Conservation (phyloP, 192 early-diverging fungal species). For the Pilaira anomala region DNA sequence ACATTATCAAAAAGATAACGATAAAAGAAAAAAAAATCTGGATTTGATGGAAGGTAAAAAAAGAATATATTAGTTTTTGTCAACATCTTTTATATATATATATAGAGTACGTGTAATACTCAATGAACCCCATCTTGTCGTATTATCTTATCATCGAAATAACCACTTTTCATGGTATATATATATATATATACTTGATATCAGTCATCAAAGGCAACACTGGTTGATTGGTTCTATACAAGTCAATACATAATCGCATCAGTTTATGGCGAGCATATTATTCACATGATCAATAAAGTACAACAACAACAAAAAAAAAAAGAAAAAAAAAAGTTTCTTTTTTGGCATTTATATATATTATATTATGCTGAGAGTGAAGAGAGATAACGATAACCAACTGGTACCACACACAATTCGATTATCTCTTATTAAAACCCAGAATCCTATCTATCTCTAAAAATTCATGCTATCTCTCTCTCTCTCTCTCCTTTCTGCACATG, state of each 20-base stretch:
- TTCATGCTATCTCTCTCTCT: no score
- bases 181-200: no score
- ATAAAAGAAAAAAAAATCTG: slow-evolving; percentile 31
- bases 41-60: slow-evolving; percentile 37
- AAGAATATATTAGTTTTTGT: no score
- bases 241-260: slow-evolving; percentile 37
- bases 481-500: no score
- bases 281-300: background rate
- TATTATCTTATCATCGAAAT: slow-evolving; percentile 33
- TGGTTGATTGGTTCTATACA: slow-evolving; percentile 28
- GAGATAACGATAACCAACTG: no score
- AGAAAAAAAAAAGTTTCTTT: background rate
- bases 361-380: no score
- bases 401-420: no score
- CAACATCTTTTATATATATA: background rate
- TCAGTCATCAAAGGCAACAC: slow-evolving; percentile 11
- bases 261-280: slow-evolving; percentile 35
- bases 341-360: no score
- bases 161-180: slow-evolving; percentile 31
- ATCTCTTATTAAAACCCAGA: no score
- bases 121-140: slow-evolving; percentile 26
- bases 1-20: slow-evolving; percentile 15
- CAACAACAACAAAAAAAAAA: no score
- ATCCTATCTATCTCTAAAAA: no score
- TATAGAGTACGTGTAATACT: slow-evolving; percentile 35